These are phyloP conservation scores for Lactuca sativa DNA, from an alignment of 129 eudicot species.

Conservation along the genomic window DNA sequence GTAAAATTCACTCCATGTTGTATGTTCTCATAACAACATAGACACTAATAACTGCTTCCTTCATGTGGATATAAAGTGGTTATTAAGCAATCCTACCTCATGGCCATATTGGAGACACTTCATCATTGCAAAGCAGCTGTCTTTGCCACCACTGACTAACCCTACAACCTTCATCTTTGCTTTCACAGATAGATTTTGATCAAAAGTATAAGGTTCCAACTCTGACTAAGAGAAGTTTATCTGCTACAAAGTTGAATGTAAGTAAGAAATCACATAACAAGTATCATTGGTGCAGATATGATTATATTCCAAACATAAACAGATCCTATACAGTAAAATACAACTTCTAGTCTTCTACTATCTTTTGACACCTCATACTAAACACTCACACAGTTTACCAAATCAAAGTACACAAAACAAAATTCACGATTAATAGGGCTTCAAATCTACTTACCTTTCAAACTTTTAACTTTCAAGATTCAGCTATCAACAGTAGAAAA, in stretches of 20 bases:
- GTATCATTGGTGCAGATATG: constrained; percentile 7
- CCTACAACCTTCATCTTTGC: constrained; percentile 89
- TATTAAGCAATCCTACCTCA: constrained; percentile 45
- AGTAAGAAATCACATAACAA: not conserved
- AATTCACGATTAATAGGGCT: constrained; percentile 4
- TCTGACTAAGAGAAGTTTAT: not conserved
- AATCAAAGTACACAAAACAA: constrained; percentile 1
- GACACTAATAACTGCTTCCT: constrained; percentile 1
- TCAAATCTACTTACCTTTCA: constrained; percentile 12
- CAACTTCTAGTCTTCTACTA: constrained; percentile 17
- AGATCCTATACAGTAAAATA: constrained; percentile 11
- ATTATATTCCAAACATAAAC: constrained; percentile 7
- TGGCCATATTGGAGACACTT: constrained; percentile 78
- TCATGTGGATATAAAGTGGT: constrained; percentile 9
- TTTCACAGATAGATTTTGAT: not conserved
- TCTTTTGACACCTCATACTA: constrained; percentile 11
- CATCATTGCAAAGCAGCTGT: constrained; percentile 99
- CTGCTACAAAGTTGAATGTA: constrained; percentile 1
- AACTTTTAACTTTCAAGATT: not conserved
- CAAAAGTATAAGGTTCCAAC: constrained; percentile 1
- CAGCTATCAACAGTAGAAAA: not conserved
- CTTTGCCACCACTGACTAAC: constrained; percentile 95
- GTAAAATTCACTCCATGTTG: not conserved
- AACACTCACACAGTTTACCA: not conserved
- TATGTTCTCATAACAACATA: not conserved